Evolutionary conservation across 2,329 filamentous ascomycete species (phyloP).

Genomic region (Penicillium vulpinum): DNA sequence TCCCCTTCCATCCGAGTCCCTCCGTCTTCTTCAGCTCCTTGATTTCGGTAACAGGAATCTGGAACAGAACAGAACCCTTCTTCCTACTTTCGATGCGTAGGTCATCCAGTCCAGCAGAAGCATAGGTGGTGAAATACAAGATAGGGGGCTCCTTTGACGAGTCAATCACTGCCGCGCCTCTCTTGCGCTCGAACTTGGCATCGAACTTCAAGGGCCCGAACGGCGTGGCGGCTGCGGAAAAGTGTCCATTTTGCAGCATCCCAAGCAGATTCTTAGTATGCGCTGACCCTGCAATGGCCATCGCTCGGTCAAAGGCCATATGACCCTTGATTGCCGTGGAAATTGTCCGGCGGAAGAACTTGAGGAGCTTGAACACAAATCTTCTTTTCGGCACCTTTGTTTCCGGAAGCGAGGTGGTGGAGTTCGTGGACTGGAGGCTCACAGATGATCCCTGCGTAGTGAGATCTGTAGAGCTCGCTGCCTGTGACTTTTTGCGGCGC

Average conservation of each 20-base stretch:
- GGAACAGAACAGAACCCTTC: slow-evolving; percentile 63
- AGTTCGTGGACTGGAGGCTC: not conserved
- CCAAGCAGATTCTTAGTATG: slow-evolving; percentile 72
- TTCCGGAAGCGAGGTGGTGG: slow-evolving; percentile 2
- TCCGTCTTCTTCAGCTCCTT: slow-evolving; percentile 75
- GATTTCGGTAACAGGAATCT: slow-evolving; percentile 69
- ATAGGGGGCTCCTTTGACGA: slow-evolving; percentile 37
- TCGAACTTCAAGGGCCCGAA: slow-evolving; percentile 77
- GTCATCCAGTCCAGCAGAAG: slow-evolving; percentile 35
- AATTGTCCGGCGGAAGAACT: slow-evolving; percentile 67
- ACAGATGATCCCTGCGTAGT: slow-evolving; percentile 45
- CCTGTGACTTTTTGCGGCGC: slow-evolving; percentile 50
- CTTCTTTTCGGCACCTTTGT: slow-evolving; percentile 35
- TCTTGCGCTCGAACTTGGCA: slow-evolving; percentile 67
- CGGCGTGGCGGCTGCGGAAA: slow-evolving; percentile 39
- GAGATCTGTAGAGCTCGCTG: slow-evolving; percentile 50
- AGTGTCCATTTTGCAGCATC: slow-evolving; percentile 57
- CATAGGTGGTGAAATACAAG: slow-evolving; percentile 61
- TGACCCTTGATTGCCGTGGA: slow-evolving; percentile 71
- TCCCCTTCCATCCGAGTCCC: slow-evolving; percentile 81
- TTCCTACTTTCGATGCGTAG: slow-evolving; percentile 53
- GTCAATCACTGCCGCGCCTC: slow-evolving; percentile 69
- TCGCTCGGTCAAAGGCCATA: slow-evolving; percentile 70
- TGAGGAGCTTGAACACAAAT: slow-evolving; percentile 54
- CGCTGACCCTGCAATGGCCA: slow-evolving; percentile 62